A percentile compares a stretch with the other conserved stretches of the same genome.
phyloP scores from a whole-genome alignment of 2,329 filamentous ascomycete species.

The Graphiopsis chlorocephala region DNA sequence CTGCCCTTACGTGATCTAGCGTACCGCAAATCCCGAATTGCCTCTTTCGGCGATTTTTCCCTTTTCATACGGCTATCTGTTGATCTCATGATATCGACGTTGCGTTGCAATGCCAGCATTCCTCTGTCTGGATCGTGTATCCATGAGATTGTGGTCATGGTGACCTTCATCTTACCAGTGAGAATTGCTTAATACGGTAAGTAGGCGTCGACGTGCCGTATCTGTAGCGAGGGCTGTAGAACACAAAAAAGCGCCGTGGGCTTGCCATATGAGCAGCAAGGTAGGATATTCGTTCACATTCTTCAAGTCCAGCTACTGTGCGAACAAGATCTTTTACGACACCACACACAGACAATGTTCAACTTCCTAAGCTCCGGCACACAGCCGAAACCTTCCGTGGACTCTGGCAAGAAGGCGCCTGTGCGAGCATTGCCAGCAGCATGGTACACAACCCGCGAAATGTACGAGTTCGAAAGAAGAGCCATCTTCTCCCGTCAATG shows the following conservation, averaged over 20 bases:
- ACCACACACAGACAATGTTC: conserved; percentile 5
- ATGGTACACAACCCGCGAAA: conserved; percentile 44
- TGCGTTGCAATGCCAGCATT: conserved; percentile 4
- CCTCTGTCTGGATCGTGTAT: conserved; percentile 12
- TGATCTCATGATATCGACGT: conserved; percentile 14
- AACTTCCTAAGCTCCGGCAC: conserved; percentile 11
- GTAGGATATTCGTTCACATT: not conserved
- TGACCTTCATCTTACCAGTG: not conserved
- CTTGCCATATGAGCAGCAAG: not conserved
- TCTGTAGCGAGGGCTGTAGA: not conserved
- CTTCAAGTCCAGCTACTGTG: not conserved
- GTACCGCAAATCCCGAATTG: conserved; percentile 9
- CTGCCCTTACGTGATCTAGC: conserved; percentile 1
- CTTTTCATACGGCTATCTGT: conserved; percentile 7
- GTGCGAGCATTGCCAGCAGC: conserved; percentile 41
- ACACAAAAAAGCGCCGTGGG: conserved; percentile 12
- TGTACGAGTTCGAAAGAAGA: conserved; percentile 47
- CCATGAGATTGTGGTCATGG: conserved; percentile 1
- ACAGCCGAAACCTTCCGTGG: not conserved
- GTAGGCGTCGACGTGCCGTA: not conserved
- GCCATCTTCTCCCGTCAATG: conserved; percentile 43
- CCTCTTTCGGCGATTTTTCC: conserved; percentile 13
- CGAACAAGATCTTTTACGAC: not conserved
- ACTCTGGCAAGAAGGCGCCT: conserved; percentile 28
- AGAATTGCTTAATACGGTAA: conserved; percentile 11